Base-by-base conservation (phyloP, 1,139 yeast genomes). In the Yamadazyma atmosphaerica region DNA sequence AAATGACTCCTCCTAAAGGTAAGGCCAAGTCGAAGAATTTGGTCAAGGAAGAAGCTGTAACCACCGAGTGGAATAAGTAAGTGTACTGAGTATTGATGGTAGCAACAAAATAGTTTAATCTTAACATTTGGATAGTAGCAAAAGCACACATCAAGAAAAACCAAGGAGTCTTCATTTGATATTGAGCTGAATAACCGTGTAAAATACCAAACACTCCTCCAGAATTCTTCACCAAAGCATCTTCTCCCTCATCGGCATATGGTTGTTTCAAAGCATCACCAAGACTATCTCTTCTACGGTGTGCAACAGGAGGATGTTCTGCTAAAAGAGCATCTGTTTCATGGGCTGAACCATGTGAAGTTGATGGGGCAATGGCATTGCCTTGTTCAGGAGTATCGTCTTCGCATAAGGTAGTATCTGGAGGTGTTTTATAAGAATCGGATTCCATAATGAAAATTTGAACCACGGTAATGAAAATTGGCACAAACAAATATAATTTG, bases 221-320 rank as follows among this genome's bases (percentile, higher is more conserved):
- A 0, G 72, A 55, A 41, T 58, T 60, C 35, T 64, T 50, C 3
- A 61, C 55, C 44, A 68, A 57, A 25, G 44, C 41, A 22, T 56
- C 68, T 46, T 67, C 74, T 4, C 72, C 73, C 44, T 68, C 74
- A 19, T 59, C 57, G 3, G 62, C 71, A 41, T 68, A 70, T 3
- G 72, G 74, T 42, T 67, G 74, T 49, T 67, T 69, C 46, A 71
- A 56, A 4, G 77, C 74, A 50, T 70, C 75, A 12, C 76, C 76
- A 32, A 71, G 59, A 3, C 74, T 68, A 47, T 68, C 74, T 47
- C 74, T 60, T 50, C 74, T 58, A 8, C 37, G 48, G 13, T 37
- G 46, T 13, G 19, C 3, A 13, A 35, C 17, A 23, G 39, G 14
- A 9, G 36, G 19, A 4, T 18, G 14, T n/a, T 18, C 38, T 7